Evolutionary conservation across 1,284 basidiomycete genomes (phyloP).

Genomic region (Grifola frondosa): DNA sequence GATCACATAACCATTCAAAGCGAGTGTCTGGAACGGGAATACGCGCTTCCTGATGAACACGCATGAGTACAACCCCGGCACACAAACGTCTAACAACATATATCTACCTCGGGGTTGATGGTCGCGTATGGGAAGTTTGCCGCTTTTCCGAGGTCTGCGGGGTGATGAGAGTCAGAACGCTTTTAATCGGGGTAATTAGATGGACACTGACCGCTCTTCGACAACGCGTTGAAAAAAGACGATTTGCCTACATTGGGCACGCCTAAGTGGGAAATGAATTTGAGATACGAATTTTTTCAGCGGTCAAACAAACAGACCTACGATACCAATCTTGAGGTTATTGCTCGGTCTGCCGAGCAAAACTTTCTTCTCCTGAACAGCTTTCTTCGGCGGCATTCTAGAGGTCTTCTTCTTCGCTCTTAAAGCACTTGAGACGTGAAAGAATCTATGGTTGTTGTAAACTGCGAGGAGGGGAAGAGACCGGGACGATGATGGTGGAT

Average conservation of each 20-base stretch:
- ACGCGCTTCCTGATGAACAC: slow-evolving; percentile 66
- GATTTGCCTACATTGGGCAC: slow-evolving; percentile 94
- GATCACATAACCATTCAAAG: slow-evolving; percentile 91
- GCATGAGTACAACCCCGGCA: not conserved
- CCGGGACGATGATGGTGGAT: slow-evolving; percentile 8
- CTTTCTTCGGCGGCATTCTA: slow-evolving; percentile 88
- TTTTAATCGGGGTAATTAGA: slow-evolving; percentile 9
- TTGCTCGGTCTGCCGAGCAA: slow-evolving; percentile 89
- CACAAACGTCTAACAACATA: not conserved
- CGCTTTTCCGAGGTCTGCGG: slow-evolving; percentile 88
- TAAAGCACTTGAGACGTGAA: slow-evolving; percentile 23
- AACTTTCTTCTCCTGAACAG: slow-evolving; percentile 77
- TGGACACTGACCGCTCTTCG: slow-evolving; percentile 71
- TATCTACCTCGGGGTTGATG: slow-evolving; percentile 76
- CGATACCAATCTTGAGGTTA: slow-evolving; percentile 95
- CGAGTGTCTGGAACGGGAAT: slow-evolving; percentile 96
- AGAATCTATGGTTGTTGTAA: slow-evolving; percentile 18
- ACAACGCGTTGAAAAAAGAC: slow-evolving; percentile 93
- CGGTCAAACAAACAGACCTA: slow-evolving; percentile 63
- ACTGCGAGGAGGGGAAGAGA: slow-evolving; percentile 10
- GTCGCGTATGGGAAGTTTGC: slow-evolving; percentile 99
- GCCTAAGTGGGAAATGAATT: slow-evolving; percentile 44
- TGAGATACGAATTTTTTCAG: slow-evolving; percentile 13
- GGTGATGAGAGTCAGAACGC: slow-evolving; percentile 4
- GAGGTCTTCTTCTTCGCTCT: slow-evolving; percentile 43